Percentiles rank a stretch among this genome's conserved stretches.
phyloP scores from a whole-genome alignment of 768 basidiomycete genomes.

The Auricularia cornea region DNA sequence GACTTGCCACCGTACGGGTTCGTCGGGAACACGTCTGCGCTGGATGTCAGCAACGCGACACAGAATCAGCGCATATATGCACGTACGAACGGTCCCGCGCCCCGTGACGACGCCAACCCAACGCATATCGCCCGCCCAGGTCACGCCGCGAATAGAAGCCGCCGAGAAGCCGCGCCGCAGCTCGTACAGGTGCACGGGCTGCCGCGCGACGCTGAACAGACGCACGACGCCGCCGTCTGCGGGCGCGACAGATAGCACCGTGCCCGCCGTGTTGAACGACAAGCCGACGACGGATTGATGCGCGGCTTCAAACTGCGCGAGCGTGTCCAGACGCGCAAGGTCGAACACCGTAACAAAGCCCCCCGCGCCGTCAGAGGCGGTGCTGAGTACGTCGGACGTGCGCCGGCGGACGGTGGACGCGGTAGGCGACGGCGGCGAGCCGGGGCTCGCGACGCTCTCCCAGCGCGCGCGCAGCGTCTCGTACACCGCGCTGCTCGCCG shows the following conservation, averaged over 20 bases:
- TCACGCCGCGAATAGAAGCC: conserved; percentile 49
- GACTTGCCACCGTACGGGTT: conserved; percentile 70
- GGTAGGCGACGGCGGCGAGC: conserved; percentile 17
- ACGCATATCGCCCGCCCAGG: conserved; percentile 48
- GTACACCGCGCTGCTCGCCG: conserved; percentile 29
- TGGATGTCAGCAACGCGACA: conserved; percentile 55
- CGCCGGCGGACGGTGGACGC: conserved; percentile 11
- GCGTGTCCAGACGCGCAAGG: conserved; percentile 31
- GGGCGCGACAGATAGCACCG: conserved; percentile 39
- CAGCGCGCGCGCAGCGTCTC: conserved; percentile 8
- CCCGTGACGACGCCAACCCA: conserved; percentile 63
- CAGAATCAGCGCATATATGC: background rate
- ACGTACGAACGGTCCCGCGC: conserved; percentile 28
- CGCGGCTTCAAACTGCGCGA: conserved; percentile 44
- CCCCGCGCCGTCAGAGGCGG: conserved; percentile 14
- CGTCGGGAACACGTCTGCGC: conserved; percentile 60
- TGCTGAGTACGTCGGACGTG: background rate
- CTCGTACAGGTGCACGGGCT: conserved; percentile 54
- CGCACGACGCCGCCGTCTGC: conserved; percentile 48
- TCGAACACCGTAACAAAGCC: conserved; percentile 52
- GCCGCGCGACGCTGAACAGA: conserved; percentile 32
- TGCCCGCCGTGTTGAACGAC: conserved; percentile 47
- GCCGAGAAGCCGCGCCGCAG: conserved; percentile 64
- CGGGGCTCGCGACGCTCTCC: conserved; percentile 12
- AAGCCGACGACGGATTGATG: conserved; percentile 41